phyloP scores from a whole-genome alignment of 2,329 filamentous ascomycete species.

The Xylaria sp. region DNA sequence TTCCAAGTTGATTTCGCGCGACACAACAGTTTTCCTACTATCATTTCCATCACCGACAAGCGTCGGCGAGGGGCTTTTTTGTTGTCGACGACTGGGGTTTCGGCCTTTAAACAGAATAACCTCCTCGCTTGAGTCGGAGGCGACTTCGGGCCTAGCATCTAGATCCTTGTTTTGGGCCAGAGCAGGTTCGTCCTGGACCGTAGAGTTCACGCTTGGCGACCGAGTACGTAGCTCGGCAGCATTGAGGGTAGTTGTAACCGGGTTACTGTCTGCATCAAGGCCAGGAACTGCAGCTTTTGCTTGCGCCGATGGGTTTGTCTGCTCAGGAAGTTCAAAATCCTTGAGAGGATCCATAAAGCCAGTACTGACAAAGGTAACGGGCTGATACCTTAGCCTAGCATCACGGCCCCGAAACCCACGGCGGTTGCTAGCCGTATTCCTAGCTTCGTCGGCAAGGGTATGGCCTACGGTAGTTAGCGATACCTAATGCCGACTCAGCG shows the following conservation, averaged over 20 bases:
- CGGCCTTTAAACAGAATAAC: conserved; percentile 71
- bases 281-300: background rate
- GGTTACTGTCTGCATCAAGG: background rate
- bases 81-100: conserved; percentile 38
- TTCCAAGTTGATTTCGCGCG: conserved; percentile 42
- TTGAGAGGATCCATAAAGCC: conserved; percentile 58
- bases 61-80: background rate
- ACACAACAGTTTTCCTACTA: conserved; percentile 17
- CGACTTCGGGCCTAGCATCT: conserved; percentile 29
- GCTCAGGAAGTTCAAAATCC: conserved; percentile 41
- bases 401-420: conserved; percentile 47
- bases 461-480: conserved; percentile 42
- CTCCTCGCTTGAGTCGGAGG: conserved; percentile 72
- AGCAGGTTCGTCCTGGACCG: background rate
- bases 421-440: conserved; percentile 54
- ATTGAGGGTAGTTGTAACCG: background rate
- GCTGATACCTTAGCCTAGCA: conserved; percentile 53
- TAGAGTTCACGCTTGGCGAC: background rate
- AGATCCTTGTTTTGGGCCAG: background rate
- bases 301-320: conserved; percentile 3
- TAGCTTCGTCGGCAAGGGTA: conserved; percentile 55
- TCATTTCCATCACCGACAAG: background rate
- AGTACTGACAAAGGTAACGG: conserved; percentile 60
- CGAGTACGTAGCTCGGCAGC: background rate
- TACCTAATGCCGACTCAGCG: background rate